Percentiles rank a stretch among this genome's conserved stretches.
Evolutionary conservation across 768 basidiomycete genomes (phyloP).

Genomic region (Leucosporidium creatinivorum): DNA sequence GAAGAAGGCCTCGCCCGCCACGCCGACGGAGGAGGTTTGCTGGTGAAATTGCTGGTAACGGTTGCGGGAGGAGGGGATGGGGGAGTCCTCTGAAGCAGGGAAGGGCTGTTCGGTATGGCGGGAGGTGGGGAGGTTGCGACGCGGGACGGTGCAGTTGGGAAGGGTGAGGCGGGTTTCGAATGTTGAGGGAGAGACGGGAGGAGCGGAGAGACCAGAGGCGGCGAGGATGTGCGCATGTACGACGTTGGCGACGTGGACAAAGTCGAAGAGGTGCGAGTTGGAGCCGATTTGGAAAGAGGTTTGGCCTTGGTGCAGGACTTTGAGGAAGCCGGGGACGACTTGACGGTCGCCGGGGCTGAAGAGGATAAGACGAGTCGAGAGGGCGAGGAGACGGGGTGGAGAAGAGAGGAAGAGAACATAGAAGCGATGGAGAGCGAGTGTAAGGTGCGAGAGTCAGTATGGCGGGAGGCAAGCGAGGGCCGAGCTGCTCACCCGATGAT

Average conservation of each 20-base stretch:
- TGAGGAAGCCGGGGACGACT: constrained; percentile 64
- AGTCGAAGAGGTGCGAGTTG: constrained; percentile 89
- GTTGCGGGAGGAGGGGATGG: constrained; percentile 16
- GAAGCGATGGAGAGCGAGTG: too few relatives aligned
- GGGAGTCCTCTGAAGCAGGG: background rate
- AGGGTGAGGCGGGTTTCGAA: constrained; percentile 39
- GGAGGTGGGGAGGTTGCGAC: background rate
- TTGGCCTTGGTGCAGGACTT: constrained; percentile 69
- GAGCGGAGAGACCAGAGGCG: constrained; percentile 62
- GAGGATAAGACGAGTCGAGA: background rate
- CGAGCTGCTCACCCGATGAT: constrained; percentile 71
- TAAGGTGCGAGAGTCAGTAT: too few relatives aligned
- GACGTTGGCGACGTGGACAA: constrained; percentile 91
- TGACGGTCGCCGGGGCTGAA: constrained; percentile 84
- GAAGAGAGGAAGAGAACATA: background rate
- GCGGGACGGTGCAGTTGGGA: background rate
- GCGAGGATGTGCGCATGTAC: constrained; percentile 90
- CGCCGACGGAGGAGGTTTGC: background rate
- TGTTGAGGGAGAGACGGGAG: constrained; percentile 19
- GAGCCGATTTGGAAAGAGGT: constrained; percentile 88
- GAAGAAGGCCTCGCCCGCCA: constrained; percentile 84
- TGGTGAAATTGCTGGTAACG: constrained; percentile 23
- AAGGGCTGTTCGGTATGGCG: background rate
- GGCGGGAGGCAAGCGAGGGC: background rate
- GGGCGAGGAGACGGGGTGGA: background rate